These are phyloP conservation scores for Leptographium galeiforme DNA, from an alignment of 2,329 filamentous ascomycete species.

Conservation along the genomic window DNA sequence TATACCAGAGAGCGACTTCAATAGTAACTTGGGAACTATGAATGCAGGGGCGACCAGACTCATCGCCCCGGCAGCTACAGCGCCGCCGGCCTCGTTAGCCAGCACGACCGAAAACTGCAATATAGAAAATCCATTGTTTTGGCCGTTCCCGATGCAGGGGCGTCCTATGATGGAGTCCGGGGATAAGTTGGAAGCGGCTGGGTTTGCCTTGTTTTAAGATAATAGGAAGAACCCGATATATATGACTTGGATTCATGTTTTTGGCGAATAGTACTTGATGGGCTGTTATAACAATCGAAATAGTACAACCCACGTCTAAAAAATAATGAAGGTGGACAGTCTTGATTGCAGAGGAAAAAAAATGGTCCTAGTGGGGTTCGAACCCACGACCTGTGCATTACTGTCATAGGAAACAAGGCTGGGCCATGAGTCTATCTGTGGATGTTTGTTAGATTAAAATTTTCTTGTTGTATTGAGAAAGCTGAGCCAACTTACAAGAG, in stretches of 20 bases:
- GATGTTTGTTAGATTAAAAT: conserved; percentile 6
- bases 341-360: no score
- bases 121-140: conserved; percentile 42
- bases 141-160: conserved; percentile 48
- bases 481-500: conserved; percentile 12
- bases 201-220: conserved; percentile 29
- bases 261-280: no score
- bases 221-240: neutral
- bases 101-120: conserved; percentile 21
- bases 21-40: conserved; percentile 28
- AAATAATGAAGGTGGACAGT: no score
- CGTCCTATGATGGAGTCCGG: conserved; percentile 38
- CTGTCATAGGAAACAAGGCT: conserved; percentile 12
- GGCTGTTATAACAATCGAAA: neutral
- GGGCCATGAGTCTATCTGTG: conserved; percentile 12
- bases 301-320: no score
- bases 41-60: neutral
- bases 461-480: neutral
- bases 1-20: conserved; percentile 32
- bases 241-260: no score
- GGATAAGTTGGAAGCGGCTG: conserved; percentile 33
- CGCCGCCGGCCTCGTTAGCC: conserved; percentile 2
- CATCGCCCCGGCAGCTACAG: conserved; percentile 1
- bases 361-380: conserved; percentile 15
- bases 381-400: conserved; percentile 16